Evolutionary conservation across 495 filamentous ascomycete species (phyloP), one percentile per base, ranked within the genome.

Genomic region (Aspergillus saccharolyticus): DNA sequence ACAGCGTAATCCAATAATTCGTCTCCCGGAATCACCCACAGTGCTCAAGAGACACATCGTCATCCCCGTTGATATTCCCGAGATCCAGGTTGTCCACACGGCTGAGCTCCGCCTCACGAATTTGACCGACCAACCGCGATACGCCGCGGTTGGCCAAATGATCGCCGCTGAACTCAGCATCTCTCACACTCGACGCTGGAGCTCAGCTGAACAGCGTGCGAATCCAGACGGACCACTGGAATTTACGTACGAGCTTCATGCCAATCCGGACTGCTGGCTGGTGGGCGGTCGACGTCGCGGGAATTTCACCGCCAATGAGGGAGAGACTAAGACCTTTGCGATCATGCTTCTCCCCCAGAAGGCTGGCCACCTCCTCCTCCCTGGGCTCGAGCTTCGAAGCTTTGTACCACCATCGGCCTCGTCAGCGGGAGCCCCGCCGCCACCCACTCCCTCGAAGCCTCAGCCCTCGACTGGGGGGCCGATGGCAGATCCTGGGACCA

Each of bases 241-340:
- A 63, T 96, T 96, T 69, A 82, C 85, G 57, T 96, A 90, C 70
- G 91, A 96, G 63, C 68, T 98, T 12, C 83, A 88, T 42, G 86
- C 89, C 12, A 82, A 86, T 33, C 70, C 83, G 0, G 91, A 95
- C 14, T 76, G 78, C 1, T 98, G 92, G 93, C 79, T 96, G 1
- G 73, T 97, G 4, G 91, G 90, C 25, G 94, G 95, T 0, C 80
- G 85, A 39, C 79, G 89, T 20, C 86, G 88, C 56, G 87, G 83
- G 0, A 88, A 90, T 60, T 96, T 96, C 69, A 80, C 82, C 2
- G 85, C 80, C 8, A 66, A 65, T 56, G 76, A 82, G 63, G 75
- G 72, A 59, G 74, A 85, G 59, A 63, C 70, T 39, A 58, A 71
- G 56, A 71, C 55, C 0, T 79, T 86, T 59, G 80, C 83, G 0